These are phyloP conservation scores for Cornus suecica DNA, from an alignment of 148 eudicot species.

Conservation along the genomic window DNA sequence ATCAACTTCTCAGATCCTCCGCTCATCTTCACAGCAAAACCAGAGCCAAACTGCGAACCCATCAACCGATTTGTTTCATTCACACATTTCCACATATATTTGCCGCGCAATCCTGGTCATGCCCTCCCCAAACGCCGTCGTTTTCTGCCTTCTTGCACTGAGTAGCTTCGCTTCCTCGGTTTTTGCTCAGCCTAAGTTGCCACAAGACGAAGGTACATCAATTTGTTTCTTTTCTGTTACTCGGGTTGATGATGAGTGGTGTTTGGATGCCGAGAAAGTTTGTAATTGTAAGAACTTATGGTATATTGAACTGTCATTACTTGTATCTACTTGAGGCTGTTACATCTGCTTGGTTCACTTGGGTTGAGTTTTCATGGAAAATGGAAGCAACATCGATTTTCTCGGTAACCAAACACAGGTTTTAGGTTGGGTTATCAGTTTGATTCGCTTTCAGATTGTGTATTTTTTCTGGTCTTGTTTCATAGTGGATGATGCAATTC, in stretches of 20 bases:
- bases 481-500: no score
- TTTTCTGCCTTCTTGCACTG: constrained; percentile 14
- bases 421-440: background rate
- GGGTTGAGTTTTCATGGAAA: background rate
- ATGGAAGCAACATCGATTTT: background rate
- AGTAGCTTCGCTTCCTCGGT: constrained; percentile 10
- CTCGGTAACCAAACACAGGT: background rate
- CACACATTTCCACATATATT: no score
- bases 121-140: background rate
- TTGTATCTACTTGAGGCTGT: background rate
- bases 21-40: no score
- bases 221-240: background rate
- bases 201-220: constrained; percentile 33
- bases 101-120: background rate
- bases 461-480: background rate
- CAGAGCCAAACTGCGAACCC: no score
- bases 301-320: background rate
- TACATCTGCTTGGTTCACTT: background rate
- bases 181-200: constrained; percentile 20
- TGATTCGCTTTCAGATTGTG: background rate
- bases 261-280: constrained; percentile 10
- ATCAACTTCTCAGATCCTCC: no score
- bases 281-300: no score
- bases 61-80: no score
- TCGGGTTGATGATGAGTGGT: background rate